Evolutionary conservation across 257 asterid species (phyloP).

Genomic region (Solanum pennellii): DNA sequence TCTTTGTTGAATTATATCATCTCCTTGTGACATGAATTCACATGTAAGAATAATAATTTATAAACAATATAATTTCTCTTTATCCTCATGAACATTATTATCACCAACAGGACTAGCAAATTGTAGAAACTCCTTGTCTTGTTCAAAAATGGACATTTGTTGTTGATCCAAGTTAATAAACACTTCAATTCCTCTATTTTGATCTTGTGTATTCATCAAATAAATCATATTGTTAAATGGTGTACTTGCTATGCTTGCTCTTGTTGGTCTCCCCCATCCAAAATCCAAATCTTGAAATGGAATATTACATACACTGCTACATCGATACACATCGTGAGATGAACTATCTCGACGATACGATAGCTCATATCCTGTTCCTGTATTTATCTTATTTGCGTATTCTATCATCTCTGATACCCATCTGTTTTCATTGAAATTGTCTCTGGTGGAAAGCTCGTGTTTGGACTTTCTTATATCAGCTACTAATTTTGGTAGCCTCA

Average conservation of each 20-base stretch:
- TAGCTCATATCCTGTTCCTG: not conserved
- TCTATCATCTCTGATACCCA: not conserved
- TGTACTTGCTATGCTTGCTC: not conserved
- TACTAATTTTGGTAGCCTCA: not conserved
- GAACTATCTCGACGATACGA: not conserved
- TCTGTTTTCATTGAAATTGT: not conserved
- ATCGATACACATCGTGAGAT: not conserved
- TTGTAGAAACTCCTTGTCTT: not conserved
- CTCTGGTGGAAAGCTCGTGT: not conserved
- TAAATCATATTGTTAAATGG: not conserved
- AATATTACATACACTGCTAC: not conserved
- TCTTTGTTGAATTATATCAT: not conserved
- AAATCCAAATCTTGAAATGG: not conserved
- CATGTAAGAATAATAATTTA: not conserved
- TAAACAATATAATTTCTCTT: not conserved
- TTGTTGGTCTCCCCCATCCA: conserved; percentile 2
- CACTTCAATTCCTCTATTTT: not conserved
- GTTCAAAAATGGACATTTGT: not conserved
- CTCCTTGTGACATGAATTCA: not conserved
- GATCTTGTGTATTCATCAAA: not conserved
- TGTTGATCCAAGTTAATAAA: not conserved
- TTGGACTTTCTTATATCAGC: not conserved
- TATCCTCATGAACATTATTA: not conserved
- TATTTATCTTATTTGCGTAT: not conserved
- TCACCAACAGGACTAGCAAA: not conserved